Percentiles rank a stretch among this genome's conserved stretches.
phyloP scores from a whole-genome alignment of 495 filamentous ascomycete genomes.

The Platismatia glauca region DNA sequence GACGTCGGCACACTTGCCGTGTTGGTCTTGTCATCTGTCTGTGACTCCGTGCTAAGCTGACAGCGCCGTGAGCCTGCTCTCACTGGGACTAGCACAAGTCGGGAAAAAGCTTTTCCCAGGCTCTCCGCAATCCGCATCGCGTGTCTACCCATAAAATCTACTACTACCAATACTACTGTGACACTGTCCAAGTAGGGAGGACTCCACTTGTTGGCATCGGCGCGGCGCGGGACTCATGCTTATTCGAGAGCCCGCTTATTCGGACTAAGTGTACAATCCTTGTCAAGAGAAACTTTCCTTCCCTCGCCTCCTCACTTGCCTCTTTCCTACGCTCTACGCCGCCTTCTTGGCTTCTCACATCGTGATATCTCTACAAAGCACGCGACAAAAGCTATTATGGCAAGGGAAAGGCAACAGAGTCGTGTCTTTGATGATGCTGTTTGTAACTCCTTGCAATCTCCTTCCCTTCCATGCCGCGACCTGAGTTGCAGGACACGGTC shows the following conservation, averaged over 20 bases:
- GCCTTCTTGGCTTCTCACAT: neutral
- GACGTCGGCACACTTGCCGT: neutral
- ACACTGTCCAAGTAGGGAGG: too few relatives aligned
- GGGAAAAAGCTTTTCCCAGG: neutral
- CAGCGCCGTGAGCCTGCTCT: neutral
- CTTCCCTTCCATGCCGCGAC: too few relatives aligned
- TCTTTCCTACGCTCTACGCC: neutral
- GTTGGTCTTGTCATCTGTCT: neutral
- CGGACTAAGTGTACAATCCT: neutral
- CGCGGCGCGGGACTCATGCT: neutral
- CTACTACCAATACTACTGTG: too few relatives aligned
- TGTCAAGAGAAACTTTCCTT: neutral
- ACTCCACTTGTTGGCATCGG: neutral
- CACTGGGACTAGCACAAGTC: neutral
- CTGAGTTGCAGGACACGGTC: neutral
- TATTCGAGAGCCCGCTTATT: too few relatives aligned
- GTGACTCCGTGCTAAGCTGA: slow-evolving; percentile 1
- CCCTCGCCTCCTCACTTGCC: neutral
- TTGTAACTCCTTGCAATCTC: too few relatives aligned
- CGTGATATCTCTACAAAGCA: neutral
- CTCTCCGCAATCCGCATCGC: too few relatives aligned
- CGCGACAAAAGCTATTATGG: neutral
- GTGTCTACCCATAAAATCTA: too few relatives aligned
- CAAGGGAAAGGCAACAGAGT: neutral
- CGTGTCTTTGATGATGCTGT: neutral